Percentiles rank a stretch among this genome's conserved stretches.
phyloP scores from a whole-genome alignment of 345 rosid genomes.

The Brassica juncea region DNA sequence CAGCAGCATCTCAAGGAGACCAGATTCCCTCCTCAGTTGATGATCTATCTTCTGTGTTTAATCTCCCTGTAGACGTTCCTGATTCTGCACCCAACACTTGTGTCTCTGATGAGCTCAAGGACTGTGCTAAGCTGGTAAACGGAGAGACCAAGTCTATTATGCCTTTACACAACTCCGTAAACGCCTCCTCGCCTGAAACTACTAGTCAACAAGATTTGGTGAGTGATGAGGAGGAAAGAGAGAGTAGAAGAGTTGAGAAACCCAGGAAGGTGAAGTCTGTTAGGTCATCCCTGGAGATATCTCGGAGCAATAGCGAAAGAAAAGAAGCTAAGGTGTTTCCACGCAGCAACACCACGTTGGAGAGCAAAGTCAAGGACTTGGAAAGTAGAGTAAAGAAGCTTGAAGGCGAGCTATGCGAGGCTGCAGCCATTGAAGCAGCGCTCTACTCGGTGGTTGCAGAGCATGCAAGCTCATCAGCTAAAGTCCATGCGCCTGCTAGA shows the following conservation, averaged over 20 bases:
- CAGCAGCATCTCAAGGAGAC: conserved; percentile 23
- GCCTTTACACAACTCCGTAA: conserved; percentile 21
- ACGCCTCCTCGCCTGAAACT: conserved; percentile 33
- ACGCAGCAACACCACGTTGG: conserved; percentile 48
- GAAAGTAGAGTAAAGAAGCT: conserved; percentile 70
- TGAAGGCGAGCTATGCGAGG: conserved; percentile 89
- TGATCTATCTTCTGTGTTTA: conserved; percentile 41
- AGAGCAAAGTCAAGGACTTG: conserved; percentile 63
- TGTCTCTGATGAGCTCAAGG: conserved; percentile 12
- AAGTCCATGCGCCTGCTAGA: conserved; percentile 95
- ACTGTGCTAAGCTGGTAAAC: conserved; percentile 15
- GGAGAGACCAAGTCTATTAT: conserved; percentile 16
- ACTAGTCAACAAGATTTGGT: conserved; percentile 33
- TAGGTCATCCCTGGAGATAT: conserved; percentile 60
- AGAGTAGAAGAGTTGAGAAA: conserved; percentile 45
- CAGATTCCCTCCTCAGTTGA: conserved; percentile 32
- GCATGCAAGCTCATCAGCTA: conserved; percentile 84
- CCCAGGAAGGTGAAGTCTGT: conserved; percentile 74
- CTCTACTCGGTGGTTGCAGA: conserved; percentile 86
- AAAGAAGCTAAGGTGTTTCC: conserved; percentile 56
- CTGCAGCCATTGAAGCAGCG: conserved; percentile 88
- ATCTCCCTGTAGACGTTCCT: conserved; percentile 26
- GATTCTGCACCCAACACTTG: conserved; percentile 29
- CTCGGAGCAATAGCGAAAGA: conserved; percentile 46
- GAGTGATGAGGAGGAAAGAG: conserved; percentile 35